These are phyloP conservation scores for Stevia rebaudiana DNA, from an alignment of 140 eudicot species.

Conservation along the genomic window DNA sequence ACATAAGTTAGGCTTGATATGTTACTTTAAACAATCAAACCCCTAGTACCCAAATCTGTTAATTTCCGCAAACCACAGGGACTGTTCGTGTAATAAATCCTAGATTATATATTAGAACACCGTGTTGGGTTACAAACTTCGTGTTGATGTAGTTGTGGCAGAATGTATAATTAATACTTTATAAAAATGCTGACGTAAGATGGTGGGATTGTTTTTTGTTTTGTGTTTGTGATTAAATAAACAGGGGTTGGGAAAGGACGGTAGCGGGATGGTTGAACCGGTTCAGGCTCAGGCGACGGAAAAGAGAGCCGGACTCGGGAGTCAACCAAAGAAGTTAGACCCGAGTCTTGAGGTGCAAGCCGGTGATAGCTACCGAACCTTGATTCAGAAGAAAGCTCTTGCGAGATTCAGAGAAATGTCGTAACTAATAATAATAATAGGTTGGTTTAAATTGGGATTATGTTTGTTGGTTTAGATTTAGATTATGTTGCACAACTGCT, in stretches of 20 bases:
- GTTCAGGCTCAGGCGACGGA: slow-evolving; percentile 81
- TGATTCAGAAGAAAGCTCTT: slow-evolving; percentile 92
- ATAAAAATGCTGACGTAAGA: slow-evolving; percentile 34
- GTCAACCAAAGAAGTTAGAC: slow-evolving; percentile 82
- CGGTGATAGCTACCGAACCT: slow-evolving; percentile 85
- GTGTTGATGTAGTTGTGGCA: slow-evolving; percentile 9
- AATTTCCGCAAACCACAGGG: too few species aligned
- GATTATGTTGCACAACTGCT: slow-evolving; percentile 12
- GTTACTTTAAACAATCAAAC: too few species aligned
- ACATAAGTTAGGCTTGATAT: too few species aligned
- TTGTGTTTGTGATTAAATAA: slow-evolving; percentile 14
- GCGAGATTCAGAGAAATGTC: slow-evolving; percentile 97
- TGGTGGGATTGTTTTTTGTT: slow-evolving; percentile 30
- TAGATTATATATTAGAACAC: too few species aligned
- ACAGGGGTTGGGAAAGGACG: slow-evolving; percentile 95
- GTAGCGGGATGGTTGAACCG: slow-evolving; percentile 97
- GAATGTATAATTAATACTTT: neutral
- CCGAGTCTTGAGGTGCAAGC: slow-evolving; percentile 91
- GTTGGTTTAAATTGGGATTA: neutral
- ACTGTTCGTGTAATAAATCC: too few species aligned
- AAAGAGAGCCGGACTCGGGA: slow-evolving; percentile 85
- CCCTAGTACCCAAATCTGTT: too few species aligned
- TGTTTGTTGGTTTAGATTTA: slow-evolving; percentile 5
- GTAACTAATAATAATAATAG: slow-evolving; percentile 12
- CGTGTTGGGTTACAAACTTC: neutral